phyloP scores from a whole-genome alignment of 148 eudicot species.

The Silene conica region DNA sequence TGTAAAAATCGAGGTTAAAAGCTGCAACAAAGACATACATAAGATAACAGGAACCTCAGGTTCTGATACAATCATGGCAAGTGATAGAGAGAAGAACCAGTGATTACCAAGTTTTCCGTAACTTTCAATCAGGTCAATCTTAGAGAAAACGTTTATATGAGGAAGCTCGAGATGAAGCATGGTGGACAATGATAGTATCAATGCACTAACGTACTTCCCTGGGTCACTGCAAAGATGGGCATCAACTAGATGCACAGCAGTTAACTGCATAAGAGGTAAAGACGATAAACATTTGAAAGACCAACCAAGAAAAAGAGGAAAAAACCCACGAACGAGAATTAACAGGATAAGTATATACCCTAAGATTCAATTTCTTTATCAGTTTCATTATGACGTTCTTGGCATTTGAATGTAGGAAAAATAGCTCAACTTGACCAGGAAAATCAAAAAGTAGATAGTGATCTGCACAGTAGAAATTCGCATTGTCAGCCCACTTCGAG shows the following conservation, averaged over 20 bases:
- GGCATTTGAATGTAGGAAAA: conserved; percentile 85
- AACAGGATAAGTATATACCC: conserved; percentile 45
- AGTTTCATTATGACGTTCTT: conserved; percentile 72
- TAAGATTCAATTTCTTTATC: conserved; percentile 68
- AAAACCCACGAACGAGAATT: background rate
- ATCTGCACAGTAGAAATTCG: conserved; percentile 48
- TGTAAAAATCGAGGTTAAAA: conserved; percentile 91
- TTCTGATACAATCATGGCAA: background rate
- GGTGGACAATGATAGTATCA: conserved; percentile 85
- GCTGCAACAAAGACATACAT: conserved; percentile 50
- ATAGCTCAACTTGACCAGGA: conserved; percentile 96
- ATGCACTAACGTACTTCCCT: conserved; percentile 85
- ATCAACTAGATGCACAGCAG: conserved; percentile 88
- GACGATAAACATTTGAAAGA: conserved; percentile 12
- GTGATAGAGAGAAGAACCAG: background rate
- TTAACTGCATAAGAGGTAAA: conserved; percentile 51
- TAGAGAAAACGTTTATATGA: conserved; percentile 87
- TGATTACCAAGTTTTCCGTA: conserved; percentile 81
- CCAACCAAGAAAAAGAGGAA: background rate
- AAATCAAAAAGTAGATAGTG: conserved; percentile 97
- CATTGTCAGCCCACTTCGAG: background rate
- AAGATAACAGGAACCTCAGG: background rate
- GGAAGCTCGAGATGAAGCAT: conserved; percentile 98
- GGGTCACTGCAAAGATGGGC: conserved; percentile 97
- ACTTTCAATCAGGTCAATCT: conserved; percentile 88